phyloP scores from a whole-genome alignment of 108 stramenopile genomes.

The Epithemia pelagica region DNA sequence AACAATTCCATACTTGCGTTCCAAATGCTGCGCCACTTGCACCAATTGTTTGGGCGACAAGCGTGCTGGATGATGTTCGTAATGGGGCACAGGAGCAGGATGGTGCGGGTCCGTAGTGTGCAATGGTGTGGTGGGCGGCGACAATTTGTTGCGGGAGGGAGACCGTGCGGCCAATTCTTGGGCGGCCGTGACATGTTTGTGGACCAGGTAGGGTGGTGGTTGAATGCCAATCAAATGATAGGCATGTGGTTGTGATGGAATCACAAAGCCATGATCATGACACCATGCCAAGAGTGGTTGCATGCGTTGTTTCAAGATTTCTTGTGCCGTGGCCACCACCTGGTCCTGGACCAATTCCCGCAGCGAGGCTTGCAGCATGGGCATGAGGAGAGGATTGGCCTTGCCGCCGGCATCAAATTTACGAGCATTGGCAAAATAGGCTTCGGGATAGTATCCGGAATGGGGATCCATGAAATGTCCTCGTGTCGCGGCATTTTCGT shows the following conservation, averaged over 20 bases:
- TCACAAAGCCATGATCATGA: conserved; percentile 8
- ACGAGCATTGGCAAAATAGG: conserved; percentile 39
- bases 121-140: too few relatives aligned
- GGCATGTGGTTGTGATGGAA: conserved; percentile 8
- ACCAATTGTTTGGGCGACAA: conserved; percentile 25
- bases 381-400: conserved; percentile 32
- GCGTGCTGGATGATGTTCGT: not conserved
- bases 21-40: conserved; percentile 11
- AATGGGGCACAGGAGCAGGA: too few relatives aligned
- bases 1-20: conserved; percentile 15
- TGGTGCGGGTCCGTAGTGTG: too few relatives aligned
- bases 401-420: conserved; percentile 52
- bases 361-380: conserved; percentile 31
- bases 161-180: too few relatives aligned
- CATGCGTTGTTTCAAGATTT: conserved; percentile 18
- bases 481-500: conserved; percentile 14
- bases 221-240: conserved; percentile 41
- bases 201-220: not conserved
- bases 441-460: conserved; percentile 29
- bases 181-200: too few relatives aligned
- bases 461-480: conserved; percentile 24
- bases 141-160: not conserved
- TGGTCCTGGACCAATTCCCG: conserved; percentile 26
- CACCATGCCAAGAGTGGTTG: conserved; percentile 32
- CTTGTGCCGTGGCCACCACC: conserved; percentile 19